These are phyloP conservation scores for Boletus coffeatus DNA, from an alignment of 1,284 basidiomycete genomes.

Conservation along the genomic window DNA sequence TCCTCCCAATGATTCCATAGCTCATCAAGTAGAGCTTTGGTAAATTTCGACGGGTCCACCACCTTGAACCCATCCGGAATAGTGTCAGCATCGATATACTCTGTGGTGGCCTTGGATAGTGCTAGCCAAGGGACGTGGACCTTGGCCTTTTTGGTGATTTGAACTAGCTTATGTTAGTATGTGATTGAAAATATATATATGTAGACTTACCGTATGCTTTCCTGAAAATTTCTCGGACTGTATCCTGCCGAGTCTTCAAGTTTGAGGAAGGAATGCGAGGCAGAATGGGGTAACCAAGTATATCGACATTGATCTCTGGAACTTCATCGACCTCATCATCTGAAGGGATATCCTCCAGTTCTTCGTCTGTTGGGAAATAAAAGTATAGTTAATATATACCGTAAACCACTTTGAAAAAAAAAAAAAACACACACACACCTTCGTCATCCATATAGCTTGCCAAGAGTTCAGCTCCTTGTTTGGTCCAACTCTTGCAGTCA, in stretches of 20 bases:
- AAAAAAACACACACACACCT: neutral
- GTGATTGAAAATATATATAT: neutral
- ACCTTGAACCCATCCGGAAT: neutral
- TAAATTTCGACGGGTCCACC: neutral
- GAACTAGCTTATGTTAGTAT: neutral
- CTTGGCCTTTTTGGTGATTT: neutral
- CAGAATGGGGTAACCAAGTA: neutral
- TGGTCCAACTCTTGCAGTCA: neutral
- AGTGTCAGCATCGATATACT: neutral
- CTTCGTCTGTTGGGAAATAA: neutral
- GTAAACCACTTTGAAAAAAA: neutral
- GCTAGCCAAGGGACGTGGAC: neutral
- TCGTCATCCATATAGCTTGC: neutral
- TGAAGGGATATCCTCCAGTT: neutral
- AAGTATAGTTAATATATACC: neutral
- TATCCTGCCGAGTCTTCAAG: neutral
- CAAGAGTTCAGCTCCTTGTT: neutral
- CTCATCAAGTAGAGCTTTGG: neutral
- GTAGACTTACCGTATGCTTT: neutral
- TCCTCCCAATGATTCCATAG: neutral
- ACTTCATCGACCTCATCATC: neutral
- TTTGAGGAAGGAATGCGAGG: neutral
- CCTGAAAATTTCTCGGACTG: neutral
- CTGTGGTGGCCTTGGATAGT: neutral
- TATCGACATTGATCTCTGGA: neutral